Percentiles rank a stretch among this genome's conserved stretches.
Conservation (phyloP, 306 rosid genomes). For the Pterocarpus macrocarpus region DNA sequence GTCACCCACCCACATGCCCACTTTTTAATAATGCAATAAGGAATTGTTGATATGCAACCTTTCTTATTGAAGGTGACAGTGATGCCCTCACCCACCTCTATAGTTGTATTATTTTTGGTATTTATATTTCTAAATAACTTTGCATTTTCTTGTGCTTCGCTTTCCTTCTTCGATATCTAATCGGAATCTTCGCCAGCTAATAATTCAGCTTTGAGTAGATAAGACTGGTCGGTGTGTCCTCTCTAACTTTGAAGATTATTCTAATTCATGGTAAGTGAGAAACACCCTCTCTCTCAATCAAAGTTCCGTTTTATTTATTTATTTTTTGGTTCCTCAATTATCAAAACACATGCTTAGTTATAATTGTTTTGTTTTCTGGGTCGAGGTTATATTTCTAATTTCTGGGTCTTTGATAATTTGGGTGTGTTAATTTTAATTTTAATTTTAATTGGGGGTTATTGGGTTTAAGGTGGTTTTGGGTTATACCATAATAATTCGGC, state of each 20-base stretch:
- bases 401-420: constrained; percentile 38
- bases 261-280: background rate
- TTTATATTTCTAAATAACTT: background rate
- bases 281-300: constrained; percentile 24
- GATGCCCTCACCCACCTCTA: constrained; percentile 28
- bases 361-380: background rate
- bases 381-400: constrained; percentile 33
- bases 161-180: constrained; percentile 34
- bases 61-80: constrained; percentile 54
- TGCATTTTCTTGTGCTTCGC: background rate
- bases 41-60: background rate
- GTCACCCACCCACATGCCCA: background rate
- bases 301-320: background rate
- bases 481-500: background rate
- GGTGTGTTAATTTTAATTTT: constrained; percentile 28
- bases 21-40: background rate
- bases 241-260: constrained; percentile 44
- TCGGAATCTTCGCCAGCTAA: constrained; percentile 58
- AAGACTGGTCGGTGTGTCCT: constrained; percentile 61
- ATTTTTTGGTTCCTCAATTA: background rate
- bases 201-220: constrained; percentile 50
- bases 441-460: constrained; percentile 1
- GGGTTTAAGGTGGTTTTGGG: background rate
- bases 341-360: background rate
- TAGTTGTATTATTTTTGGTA: background rate